A percentile compares a stretch with the other conserved stretches of the same genome.
These are phyloP conservation scores for Penstemon barbatus DNA, from an alignment of 257 asterid species.

Conservation along the genomic window DNA sequence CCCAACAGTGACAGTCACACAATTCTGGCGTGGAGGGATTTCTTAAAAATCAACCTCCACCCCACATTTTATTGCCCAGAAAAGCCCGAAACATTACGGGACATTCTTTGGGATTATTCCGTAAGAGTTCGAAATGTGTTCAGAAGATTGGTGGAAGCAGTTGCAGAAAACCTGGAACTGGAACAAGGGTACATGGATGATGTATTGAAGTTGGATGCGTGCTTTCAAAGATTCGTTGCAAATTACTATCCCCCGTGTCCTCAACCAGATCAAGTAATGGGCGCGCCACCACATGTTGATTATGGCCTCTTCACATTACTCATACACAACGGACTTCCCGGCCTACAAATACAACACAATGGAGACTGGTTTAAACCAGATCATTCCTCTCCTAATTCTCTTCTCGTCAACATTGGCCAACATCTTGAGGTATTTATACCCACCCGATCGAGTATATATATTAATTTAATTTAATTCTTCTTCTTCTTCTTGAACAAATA, in stretches of 20 bases:
- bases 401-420: conserved; percentile 48
- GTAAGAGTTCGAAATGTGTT: conserved; percentile 29
- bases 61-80: conserved; percentile 41
- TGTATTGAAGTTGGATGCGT: conserved; percentile 35
- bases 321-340: conserved; percentile 41
- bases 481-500: neutral
- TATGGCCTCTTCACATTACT: conserved; percentile 47
- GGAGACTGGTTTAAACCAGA: conserved; percentile 43
- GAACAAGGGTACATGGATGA: conserved; percentile 37
- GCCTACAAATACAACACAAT: conserved; percentile 39
- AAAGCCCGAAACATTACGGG: conserved; percentile 36
- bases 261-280: conserved; percentile 54
- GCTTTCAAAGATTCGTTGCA: conserved; percentile 39
- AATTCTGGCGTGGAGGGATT: conserved; percentile 43
- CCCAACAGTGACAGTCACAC: conserved; percentile 25
- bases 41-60: conserved; percentile 39
- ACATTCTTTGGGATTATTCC: conserved; percentile 26
- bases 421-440: conserved; percentile 52
- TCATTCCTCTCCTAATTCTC: conserved; percentile 32
- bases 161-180: conserved; percentile 38
- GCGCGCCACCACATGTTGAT: conserved; percentile 53
- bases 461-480: no score
- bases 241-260: conserved; percentile 54
- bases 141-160: conserved; percentile 32
- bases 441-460: no score